Evolutionary conservation across 257 asterid genomes (phyloP).

Genomic region (Nicotiana paniculata): DNA sequence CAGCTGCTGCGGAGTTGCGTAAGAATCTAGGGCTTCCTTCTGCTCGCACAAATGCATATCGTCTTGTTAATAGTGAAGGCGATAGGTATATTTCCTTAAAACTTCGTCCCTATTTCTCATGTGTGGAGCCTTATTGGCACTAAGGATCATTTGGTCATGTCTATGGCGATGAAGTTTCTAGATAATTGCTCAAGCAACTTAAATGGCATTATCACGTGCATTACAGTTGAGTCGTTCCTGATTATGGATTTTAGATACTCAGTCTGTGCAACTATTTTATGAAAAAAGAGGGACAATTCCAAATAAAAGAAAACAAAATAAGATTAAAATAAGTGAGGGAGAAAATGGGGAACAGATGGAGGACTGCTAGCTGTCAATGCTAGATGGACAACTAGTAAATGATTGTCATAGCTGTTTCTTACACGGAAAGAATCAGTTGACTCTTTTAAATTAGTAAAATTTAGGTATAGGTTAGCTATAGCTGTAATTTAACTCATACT

Average conservation of each 20-base stretch:
- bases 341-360: not conserved
- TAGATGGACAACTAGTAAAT: not conserved
- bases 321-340: not conserved
- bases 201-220: not conserved
- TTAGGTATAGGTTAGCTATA: not conserved
- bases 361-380: not conserved
- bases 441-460: not conserved
- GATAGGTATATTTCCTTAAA: slow-evolving; percentile 50
- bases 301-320: not conserved
- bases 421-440: not conserved
- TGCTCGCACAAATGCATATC: slow-evolving; percentile 63
- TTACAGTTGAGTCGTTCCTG: not conserved
- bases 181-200: not conserved
- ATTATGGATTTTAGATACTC: not conserved
- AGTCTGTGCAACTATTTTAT: not conserved
- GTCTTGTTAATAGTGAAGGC: slow-evolving; percentile 95
- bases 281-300: not conserved
- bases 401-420: not conserved
- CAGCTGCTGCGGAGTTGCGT: slow-evolving; percentile 61
- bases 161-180: not conserved
- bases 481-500: not conserved
- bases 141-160: not conserved
- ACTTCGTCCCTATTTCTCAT: not conserved
- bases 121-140: not conserved
- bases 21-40: slow-evolving; percentile 78